A percentile compares a stretch with the other conserved stretches of the same genome.
phyloP scores from a whole-genome alignment of 164 flowering plant genomes.

The Akebia trifoliata region DNA sequence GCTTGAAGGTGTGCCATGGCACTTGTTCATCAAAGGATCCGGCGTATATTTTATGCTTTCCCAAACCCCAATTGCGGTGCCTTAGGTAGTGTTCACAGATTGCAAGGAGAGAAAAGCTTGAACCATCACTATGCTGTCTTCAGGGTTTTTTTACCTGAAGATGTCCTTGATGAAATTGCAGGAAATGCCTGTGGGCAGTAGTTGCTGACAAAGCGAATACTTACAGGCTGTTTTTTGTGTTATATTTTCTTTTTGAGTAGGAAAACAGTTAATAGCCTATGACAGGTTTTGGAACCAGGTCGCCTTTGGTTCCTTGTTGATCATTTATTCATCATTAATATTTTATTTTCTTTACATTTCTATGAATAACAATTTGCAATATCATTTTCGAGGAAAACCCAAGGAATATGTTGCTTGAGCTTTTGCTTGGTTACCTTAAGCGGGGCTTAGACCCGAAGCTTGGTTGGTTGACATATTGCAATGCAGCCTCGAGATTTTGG shows the following conservation, averaged over 20 bases:
- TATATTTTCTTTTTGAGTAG: neutral
- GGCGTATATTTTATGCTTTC: slow-evolving; percentile 78
- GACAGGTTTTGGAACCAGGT: neutral
- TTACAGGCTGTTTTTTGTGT: neutral
- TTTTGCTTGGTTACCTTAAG: too few species aligned
- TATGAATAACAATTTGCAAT: too few species aligned
- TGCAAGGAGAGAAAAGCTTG: slow-evolving; percentile 88
- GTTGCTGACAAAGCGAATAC: neutral
- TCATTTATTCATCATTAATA: neutral
- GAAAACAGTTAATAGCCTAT: too few species aligned
- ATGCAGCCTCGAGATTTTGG: too few species aligned
- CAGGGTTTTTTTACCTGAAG: slow-evolving; percentile 52
- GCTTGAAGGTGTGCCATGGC: slow-evolving; percentile 92
- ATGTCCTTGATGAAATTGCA: slow-evolving; percentile 10
- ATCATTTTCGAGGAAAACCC: too few species aligned
- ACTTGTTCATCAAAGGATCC: slow-evolving; percentile 83
- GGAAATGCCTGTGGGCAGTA: neutral
- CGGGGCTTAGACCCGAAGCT: too few species aligned
- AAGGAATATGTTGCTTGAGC: too few species aligned
- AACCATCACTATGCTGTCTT: slow-evolving; percentile 97
- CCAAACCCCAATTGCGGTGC: slow-evolving; percentile 76
- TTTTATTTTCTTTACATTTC: neutral
- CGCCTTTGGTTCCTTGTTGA: neutral
- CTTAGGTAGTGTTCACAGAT: slow-evolving; percentile 73
- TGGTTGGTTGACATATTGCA: too few species aligned